phyloP scores from a whole-genome alignment of 768 basidiomycete genomes.

The Kwoniella heveanensis region DNA sequence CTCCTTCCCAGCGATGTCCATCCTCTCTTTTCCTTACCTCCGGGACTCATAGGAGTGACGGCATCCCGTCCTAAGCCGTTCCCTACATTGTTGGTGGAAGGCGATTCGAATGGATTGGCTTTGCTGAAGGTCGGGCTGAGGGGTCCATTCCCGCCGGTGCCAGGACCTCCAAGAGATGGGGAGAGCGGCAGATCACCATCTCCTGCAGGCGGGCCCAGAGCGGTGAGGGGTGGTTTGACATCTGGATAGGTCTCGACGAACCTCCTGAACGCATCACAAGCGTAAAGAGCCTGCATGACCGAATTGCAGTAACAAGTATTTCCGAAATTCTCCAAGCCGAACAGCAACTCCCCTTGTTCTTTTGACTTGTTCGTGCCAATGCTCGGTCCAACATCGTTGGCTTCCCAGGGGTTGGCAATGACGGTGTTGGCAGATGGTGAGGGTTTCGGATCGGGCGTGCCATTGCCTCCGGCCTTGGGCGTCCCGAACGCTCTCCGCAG shows the following conservation, averaged over 20 bases:
- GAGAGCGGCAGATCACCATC: conserved; percentile 20
- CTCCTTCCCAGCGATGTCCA: conserved; percentile 39
- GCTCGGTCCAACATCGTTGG: conserved; percentile 8
- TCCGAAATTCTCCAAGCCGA: conserved; percentile 98
- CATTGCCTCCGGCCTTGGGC: conserved; percentile 8
- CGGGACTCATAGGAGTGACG: conserved; percentile 4
- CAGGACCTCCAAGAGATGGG: conserved; percentile 6
- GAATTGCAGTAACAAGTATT: conserved; percentile 99
- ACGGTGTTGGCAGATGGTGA: conserved; percentile 1
- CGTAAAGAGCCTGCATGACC: conserved; percentile 95
- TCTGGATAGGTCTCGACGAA: conserved; percentile 65
- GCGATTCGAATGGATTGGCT: conserved; percentile 38
- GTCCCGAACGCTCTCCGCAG: conserved; percentile 16
- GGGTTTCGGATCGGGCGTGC: not conserved
- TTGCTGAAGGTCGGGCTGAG: not conserved
- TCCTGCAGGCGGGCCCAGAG: conserved; percentile 57
- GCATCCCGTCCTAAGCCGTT: not conserved
- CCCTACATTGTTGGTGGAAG: conserved; percentile 16
- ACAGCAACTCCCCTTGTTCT: conserved; percentile 57
- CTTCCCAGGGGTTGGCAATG: conserved; percentile 4
- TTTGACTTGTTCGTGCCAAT: conserved; percentile 11
- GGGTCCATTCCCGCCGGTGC: not conserved
- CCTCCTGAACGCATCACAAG: conserved; percentile 88
- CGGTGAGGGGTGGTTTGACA: conserved; percentile 63
- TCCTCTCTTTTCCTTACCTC: conserved; percentile 30